These are phyloP conservation scores for Apiotrichum akiyoshidainum DNA, from an alignment of 1,284 basidiomycete genomes.

Conservation along the genomic window DNA sequence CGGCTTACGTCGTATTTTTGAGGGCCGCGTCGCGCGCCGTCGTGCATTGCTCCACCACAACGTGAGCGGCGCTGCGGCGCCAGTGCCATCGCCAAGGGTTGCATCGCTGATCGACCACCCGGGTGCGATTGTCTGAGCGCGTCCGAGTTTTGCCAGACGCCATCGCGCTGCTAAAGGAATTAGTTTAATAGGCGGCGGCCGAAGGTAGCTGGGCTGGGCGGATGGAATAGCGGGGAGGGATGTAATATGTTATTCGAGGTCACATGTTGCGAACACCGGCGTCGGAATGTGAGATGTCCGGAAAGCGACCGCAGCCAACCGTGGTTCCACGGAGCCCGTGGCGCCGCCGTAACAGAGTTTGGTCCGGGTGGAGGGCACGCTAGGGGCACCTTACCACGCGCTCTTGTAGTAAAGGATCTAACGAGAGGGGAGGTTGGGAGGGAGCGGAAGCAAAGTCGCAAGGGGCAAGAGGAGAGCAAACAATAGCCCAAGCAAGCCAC, in stretches of 20 bases:
- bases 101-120: conserved; percentile 25
- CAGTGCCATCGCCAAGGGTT: background rate
- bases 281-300: background rate
- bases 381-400: no score
- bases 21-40: conserved; percentile 37
- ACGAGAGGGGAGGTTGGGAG: no score
- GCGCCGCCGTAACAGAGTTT: background rate
- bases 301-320: background rate
- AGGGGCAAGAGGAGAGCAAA: background rate
- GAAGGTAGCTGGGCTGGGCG: no score
- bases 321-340: background rate
- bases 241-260: no score
- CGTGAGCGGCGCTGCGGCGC: background rate
- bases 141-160: no score
- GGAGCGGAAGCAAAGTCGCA: background rate
- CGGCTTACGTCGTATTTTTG: conserved; percentile 39
- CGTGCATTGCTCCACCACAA: conserved; percentile 18
- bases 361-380: no score
- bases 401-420: no score
- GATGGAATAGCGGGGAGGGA: no score
- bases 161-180: no score
- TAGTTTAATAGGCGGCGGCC: no score
- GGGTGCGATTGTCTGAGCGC: background rate
- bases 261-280: background rate
- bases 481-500: no score